Conservation (phyloP, 176 grass and related monocot genomes). For the Guadua angustifolia region DNA sequence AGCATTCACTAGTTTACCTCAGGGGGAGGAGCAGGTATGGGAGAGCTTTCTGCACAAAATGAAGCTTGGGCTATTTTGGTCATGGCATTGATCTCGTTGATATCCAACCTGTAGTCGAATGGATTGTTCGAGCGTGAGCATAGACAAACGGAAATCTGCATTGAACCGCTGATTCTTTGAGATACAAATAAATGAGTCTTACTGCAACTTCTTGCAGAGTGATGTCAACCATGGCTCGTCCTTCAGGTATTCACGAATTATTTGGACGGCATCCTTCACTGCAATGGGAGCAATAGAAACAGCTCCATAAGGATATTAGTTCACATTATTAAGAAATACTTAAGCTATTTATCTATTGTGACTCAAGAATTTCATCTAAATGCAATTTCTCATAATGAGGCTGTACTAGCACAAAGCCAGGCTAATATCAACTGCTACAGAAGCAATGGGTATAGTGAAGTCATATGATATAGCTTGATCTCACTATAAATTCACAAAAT, state of each 20-base stretch:
- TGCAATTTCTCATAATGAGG: not conserved
- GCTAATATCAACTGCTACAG: slow-evolving; percentile 3
- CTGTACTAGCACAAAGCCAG: slow-evolving; percentile 17
- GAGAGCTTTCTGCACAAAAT: slow-evolving; percentile 52
- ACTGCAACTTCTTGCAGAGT: slow-evolving; percentile 76
- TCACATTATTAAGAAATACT: slow-evolving; percentile 14
- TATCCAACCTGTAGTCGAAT: slow-evolving; percentile 63
- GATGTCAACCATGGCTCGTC: slow-evolving; percentile 77
- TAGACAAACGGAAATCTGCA: slow-evolving; percentile 9
- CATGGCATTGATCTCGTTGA: slow-evolving; percentile 49
- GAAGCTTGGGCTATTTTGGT: slow-evolving; percentile 44
- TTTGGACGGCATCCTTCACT: slow-evolving; percentile 82
- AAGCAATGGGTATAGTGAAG: not conserved
- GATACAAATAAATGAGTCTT: slow-evolving; percentile 42
- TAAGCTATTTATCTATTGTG: not conserved
- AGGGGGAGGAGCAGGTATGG: slow-evolving; percentile 31
- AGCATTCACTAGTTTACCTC: slow-evolving; percentile 50
- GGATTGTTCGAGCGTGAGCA: slow-evolving; percentile 1
- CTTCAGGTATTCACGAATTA: slow-evolving; percentile 84
- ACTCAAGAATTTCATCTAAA: not conserved
- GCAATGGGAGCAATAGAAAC: slow-evolving; percentile 23
- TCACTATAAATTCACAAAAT: not conserved
- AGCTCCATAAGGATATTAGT: slow-evolving; percentile 3
- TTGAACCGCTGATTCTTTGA: slow-evolving; percentile 8
- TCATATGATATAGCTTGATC: not conserved